Conservation (phyloP, 1,284 basidiomycete species). For the Tylopilus orsonianus region DNA sequence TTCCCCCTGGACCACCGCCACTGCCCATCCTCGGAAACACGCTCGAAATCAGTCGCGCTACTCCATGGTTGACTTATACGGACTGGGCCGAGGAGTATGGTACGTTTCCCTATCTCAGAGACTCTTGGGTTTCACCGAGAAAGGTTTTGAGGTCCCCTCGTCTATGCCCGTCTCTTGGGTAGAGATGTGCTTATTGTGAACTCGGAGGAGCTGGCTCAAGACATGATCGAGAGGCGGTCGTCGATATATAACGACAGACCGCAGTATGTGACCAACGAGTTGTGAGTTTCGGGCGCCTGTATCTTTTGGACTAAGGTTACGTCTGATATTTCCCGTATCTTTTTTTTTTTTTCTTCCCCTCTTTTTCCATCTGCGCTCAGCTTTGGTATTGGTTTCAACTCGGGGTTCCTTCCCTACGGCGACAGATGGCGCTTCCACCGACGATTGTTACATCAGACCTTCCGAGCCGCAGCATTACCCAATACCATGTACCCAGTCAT, state of each 20-base stretch:
- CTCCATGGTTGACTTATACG: slow-evolving; percentile 11
- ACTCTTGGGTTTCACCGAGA: neutral
- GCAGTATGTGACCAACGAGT: slow-evolving; percentile 5
- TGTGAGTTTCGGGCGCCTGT: neutral
- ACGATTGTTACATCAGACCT: slow-evolving; percentile 1
- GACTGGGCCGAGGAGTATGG: slow-evolving; percentile 8
- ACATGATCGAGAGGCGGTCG: slow-evolving; percentile 26
- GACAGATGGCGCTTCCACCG: slow-evolving; percentile 1
- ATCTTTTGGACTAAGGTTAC: neutral
- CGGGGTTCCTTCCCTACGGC: slow-evolving; percentile 10
- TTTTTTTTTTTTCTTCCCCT: neutral
- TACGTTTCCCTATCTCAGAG: neutral
- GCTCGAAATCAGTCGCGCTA: neutral
- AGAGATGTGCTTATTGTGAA: slow-evolving; percentile 25
- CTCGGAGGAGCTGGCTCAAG: slow-evolving; percentile 19
- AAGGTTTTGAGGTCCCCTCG: slow-evolving; percentile 3
- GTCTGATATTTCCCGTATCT: neutral
- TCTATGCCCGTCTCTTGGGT: slow-evolving; percentile 11
- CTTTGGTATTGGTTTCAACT: slow-evolving; percentile 8
- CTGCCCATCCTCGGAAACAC: slow-evolving; percentile 11
- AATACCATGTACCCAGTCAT: slow-evolving; percentile 3
- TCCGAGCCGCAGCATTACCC: neutral
- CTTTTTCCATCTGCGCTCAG: neutral
- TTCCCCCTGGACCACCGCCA: slow-evolving; percentile 9
- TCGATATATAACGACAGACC: slow-evolving; percentile 26